These are phyloP conservation scores for Blastocystis sp. DNA, from an alignment of 352 stramenopile genomes.

Conservation along the genomic window DNA sequence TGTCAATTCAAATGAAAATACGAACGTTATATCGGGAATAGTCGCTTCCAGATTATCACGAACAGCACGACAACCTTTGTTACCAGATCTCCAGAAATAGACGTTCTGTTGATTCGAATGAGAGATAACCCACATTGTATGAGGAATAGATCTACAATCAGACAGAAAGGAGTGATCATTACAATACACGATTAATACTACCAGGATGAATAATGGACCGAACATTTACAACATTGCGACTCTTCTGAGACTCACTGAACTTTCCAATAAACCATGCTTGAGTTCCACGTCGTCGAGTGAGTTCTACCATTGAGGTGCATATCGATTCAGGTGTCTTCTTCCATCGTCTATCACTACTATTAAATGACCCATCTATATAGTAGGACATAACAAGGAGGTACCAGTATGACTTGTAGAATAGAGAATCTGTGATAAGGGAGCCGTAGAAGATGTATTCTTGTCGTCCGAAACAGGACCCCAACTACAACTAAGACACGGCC, in stretches of 20 bases:
- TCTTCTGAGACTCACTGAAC: slow-evolving; percentile 37
- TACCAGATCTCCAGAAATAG: not conserved
- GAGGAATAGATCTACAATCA: not conserved
- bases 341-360: not conserved
- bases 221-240: slow-evolving; percentile 45
- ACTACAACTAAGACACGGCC: slow-evolving; percentile 26
- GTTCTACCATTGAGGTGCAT: not conserved
- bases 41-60: slow-evolving; percentile 12
- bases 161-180: not conserved
- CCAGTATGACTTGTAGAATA: slow-evolving; percentile 37
- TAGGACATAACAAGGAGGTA: not conserved
- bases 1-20: not conserved
- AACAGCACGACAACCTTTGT: not conserved
- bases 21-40: slow-evolving; percentile 19
- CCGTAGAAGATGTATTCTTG: not conserved
- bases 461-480: slow-evolving; percentile 44
- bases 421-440: slow-evolving; percentile 33
- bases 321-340: slow-evolving; percentile 44
- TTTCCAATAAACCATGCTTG: slow-evolving; percentile 62
- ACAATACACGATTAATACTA: slow-evolving; percentile 15
- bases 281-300: slow-evolving; percentile 25
- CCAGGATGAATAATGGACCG: slow-evolving; percentile 29
- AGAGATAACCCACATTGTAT: slow-evolving; percentile 23
- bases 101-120: slow-evolving; percentile 32
- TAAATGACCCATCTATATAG: slow-evolving; percentile 22